phyloP scores from a whole-genome alignment of 106 monocot genomes.

The Chionographis japonica region DNA sequence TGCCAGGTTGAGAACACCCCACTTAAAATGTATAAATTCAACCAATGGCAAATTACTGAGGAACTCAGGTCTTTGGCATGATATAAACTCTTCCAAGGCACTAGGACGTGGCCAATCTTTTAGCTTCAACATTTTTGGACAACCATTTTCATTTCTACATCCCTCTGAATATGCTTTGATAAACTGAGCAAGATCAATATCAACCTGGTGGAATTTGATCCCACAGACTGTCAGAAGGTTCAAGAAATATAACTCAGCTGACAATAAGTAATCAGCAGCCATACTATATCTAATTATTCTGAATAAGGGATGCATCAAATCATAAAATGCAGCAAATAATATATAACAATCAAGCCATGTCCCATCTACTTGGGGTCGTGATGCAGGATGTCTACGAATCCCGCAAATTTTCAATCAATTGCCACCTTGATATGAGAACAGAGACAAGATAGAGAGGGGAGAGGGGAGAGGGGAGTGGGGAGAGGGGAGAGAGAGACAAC shows the following conservation, averaged over 20 bases:
- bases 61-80: constrained; percentile 87
- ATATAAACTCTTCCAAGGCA: constrained; percentile 76
- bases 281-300: background rate
- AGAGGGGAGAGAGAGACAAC: too few species aligned
- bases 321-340: background rate
- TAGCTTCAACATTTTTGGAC: constrained; percentile 53
- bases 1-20: constrained; percentile 86
- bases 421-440: too few species aligned
- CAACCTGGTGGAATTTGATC: constrained; percentile 47
- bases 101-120: constrained; percentile 80
- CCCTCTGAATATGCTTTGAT: constrained; percentile 78
- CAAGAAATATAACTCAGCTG: background rate
- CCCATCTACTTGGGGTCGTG: too few species aligned
- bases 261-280: background rate
- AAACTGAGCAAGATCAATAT: constrained; percentile 71
- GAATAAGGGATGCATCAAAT: background rate
- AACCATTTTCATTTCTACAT: constrained; percentile 27
- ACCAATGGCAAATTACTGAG: constrained; percentile 76
- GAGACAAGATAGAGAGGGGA: too few species aligned
- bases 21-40: constrained; percentile 85
- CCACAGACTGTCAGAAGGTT: constrained; percentile 1
- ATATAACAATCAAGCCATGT: too few species aligned
- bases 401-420: too few species aligned
- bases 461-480: too few species aligned
- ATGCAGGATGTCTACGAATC: too few species aligned